Base-by-base conservation (phyloP, 176 grass and related monocot genomes). In the Neostapfia colusana region DNA sequence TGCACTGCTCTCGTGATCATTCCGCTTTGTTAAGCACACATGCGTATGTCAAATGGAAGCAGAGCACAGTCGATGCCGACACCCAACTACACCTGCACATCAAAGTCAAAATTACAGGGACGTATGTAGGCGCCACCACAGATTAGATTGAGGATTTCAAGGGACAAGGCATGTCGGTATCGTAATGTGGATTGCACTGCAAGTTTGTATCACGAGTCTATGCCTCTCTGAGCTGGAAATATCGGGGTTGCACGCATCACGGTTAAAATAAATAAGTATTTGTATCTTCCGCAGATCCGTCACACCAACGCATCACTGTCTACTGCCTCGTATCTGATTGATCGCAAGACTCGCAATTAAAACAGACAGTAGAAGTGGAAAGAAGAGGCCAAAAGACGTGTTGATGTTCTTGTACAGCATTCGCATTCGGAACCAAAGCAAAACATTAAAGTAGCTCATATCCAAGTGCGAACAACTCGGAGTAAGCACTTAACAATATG, bases 31-130 rank as follows among this genome's bases (percentile, higher is more conserved):
- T 20, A 44, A 26, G 20, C 60, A 34, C 65, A 77, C 3, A 58
- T 51, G 35, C 1, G 5, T 21, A 34, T 48, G 3, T 48, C 3
- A 48, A 65, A 61, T 18, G 27, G 27, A 68, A 74, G 51, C 17
- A 27, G 70, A 23, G 69, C 67, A 25, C 41, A 7, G 26, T 39
- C 24, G 70, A 74, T 66, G 75, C 43, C 37, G 39, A 65, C 74
- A 45, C 60, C 45, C 16, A 38, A 46, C 7, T 23, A 36, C 0
- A 26, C 28, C 54, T 27, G 60, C 27, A 17, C 50, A 40, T 3
- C 34, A 23, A 62, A 74, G 84, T 86, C 84, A 81, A 63, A 14
- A 1, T 6, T 65, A 25, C 44, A 10, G 46, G 9, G 28, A 77
- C 48, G 35, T 24, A 31, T 31, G 28, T 34, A 35, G 74, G 48